A percentile compares a stretch with the other conserved stretches of the same genome.
These are phyloP conservation scores for Canariomyces notabilis DNA, from an alignment of 2,329 filamentous ascomycete species.

Conservation along the genomic window DNA sequence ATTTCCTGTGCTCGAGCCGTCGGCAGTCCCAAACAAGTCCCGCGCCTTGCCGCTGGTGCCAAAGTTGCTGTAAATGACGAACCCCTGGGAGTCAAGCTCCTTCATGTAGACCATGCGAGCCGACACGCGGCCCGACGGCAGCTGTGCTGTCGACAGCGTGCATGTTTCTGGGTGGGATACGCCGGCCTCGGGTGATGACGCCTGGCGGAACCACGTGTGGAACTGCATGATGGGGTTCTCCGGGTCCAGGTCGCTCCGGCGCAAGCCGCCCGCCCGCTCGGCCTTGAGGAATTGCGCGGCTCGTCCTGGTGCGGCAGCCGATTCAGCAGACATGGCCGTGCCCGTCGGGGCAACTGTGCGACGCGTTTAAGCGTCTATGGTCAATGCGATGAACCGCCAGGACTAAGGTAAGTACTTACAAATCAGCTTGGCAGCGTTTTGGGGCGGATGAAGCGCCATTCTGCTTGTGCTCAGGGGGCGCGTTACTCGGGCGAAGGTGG, in stretches of 20 bases:
- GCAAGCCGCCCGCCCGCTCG: conserved; percentile 49
- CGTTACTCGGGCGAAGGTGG: conserved; percentile 1
- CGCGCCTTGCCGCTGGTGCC: conserved; percentile 65
- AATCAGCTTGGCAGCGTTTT: conserved; percentile 42
- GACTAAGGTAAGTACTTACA: conserved; percentile 35
- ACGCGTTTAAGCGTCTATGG: conserved; percentile 1
- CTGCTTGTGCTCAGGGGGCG: conserved; percentile 5
- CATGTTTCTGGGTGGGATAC: conserved; percentile 82
- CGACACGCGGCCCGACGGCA: conserved; percentile 79
- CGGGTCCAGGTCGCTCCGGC: conserved; percentile 54
- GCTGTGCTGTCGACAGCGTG: conserved; percentile 74
- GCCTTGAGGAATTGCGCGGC: conserved; percentile 69
- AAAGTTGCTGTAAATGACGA: conserved; percentile 92
- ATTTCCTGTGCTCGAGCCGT: conserved; percentile 45
- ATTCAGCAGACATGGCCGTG: conserved; percentile 57
- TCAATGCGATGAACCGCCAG: neutral
- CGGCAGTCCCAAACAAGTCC: conserved; percentile 50
- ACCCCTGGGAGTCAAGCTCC: conserved; percentile 77
- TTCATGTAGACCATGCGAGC: conserved; percentile 91
- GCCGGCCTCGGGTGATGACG: conserved; percentile 42
- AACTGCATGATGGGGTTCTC: conserved; percentile 75
- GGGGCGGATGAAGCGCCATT: conserved; percentile 43
- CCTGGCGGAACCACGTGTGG: conserved; percentile 79
- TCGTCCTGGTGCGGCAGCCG: conserved; percentile 51
- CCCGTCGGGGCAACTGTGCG: conserved; percentile 22